These are phyloP conservation scores for Dioscorea alata DNA, from an alignment of 106 monocot genomes.

Conservation along the genomic window DNA sequence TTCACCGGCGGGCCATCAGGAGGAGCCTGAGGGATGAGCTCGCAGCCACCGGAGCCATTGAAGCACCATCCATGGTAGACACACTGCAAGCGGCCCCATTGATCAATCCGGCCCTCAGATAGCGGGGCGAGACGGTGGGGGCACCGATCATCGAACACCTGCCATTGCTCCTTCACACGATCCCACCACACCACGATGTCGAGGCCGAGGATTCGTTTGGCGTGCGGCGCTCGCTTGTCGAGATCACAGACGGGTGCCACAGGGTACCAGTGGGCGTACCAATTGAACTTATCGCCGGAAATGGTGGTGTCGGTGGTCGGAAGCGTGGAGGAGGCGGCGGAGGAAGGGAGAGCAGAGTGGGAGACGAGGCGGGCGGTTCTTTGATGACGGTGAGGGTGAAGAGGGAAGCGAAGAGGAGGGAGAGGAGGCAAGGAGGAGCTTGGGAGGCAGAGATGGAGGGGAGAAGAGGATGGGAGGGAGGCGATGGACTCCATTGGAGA, in stretches of 20 bases:
- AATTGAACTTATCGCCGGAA: conserved; percentile 56
- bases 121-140: conserved; percentile 93
- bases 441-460: not conserved
- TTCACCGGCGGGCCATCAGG: conserved; percentile 49
- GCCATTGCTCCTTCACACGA: conserved; percentile 43
- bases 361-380: not conserved
- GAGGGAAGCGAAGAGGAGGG: not conserved
- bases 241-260: conserved; percentile 75
- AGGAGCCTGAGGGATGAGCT: conserved; percentile 85
- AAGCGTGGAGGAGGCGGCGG: not conserved
- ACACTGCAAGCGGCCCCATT: conserved; percentile 80
- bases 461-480: not conserved
- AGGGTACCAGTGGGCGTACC: conserved; percentile 88
- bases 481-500: conserved; percentile 1
- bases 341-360: not conserved
- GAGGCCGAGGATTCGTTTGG: conserved; percentile 66
- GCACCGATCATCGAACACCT: conserved; percentile 84
- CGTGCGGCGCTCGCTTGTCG: conserved; percentile 75
- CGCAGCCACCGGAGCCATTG: conserved; percentile 67
- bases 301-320: not conserved
- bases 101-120: conserved; percentile 86
- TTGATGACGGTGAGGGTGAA: not conserved
- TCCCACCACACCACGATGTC: conserved; percentile 97
- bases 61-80: conserved; percentile 99
- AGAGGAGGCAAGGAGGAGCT: too few species aligned